Base-by-base conservation (phyloP, 768 basidiomycete species). In the Trichaptum fuscoviolaceum region DNA sequence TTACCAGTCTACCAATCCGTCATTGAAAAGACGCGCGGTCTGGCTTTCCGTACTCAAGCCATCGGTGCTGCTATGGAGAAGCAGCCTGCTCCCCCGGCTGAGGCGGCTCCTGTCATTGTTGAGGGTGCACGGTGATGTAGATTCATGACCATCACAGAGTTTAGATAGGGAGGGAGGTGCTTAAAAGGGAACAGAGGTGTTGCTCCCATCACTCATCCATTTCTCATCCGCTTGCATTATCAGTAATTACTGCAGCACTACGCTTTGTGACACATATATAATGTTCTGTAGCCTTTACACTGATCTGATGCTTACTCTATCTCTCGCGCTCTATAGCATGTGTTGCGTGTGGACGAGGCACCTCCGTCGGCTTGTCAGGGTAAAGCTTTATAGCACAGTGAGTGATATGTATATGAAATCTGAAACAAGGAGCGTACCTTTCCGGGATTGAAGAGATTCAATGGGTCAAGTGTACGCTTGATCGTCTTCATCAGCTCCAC, bases 1-100 rank as follows among this genome's bases (percentile, higher is more conserved):
- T 83, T 90, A 58, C 94, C 96, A 1, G 88, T 96, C 23, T 96
- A 96, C 77, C 96, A 96, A 74, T 85, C 91, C 5, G 89, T 98
- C 71, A 97, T 97, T 71, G 96, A 98, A 77, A 96, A 95, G 76
- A 97, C 95, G 0, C 88, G 94, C 59, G 95, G 95, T 58, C 81
- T 98, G 66, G 88, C 94, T 0, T 87, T 97, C 77, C 88, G 96
- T 65, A 95, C 95, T 0, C 94, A 95, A 73, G 95, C 92, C 1
- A 77, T 97, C 63, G 92, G 93, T 0, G 90, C 91, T 18, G 93
- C 95, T 12, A 87, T 90, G 80, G 72, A 79, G 64, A 77, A 81
- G 62, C 42, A 52, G 42, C 42, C 42, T 20, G 42, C 42, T 4
- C 42, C 42, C 42, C 71, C 75, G 15, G 71, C 67, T 8, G 69